phyloP scores from a whole-genome alignment of 768 basidiomycete genomes.

The Agrocybe pediades region DNA sequence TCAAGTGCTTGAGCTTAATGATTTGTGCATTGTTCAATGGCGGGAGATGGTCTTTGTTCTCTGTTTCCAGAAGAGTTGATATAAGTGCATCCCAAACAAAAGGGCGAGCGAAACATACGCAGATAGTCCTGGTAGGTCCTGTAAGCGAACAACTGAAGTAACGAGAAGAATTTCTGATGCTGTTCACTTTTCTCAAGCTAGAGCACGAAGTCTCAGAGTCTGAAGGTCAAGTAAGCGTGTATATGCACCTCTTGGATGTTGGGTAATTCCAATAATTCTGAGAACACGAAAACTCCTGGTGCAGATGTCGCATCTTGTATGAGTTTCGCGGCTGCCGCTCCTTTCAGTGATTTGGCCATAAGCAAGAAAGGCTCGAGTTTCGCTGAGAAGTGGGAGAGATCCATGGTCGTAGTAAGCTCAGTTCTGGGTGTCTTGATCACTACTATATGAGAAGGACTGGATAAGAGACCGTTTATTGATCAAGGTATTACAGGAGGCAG shows the following conservation, averaged over 20 bases:
- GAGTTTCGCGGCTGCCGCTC: constrained; percentile 90
- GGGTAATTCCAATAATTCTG: constrained; percentile 80
- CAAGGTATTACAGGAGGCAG: no score
- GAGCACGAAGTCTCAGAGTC: background rate
- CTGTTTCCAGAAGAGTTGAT: constrained; percentile 46
- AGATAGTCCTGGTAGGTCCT: constrained; percentile 85
- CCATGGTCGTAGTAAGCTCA: constrained; percentile 58
- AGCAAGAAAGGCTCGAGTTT: constrained; percentile 90
- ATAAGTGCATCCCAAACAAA: background rate
- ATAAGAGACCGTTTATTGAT: no score
- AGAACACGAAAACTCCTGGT: constrained; percentile 90
- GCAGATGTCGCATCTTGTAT: constrained; percentile 86
- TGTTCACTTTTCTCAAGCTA: constrained; percentile 74
- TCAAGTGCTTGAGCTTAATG: constrained; percentile 90
- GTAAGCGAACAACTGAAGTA: constrained; percentile 89
- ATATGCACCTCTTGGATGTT: constrained; percentile 80
- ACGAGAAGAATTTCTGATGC: constrained; percentile 55
- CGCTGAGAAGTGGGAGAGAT: constrained; percentile 61
- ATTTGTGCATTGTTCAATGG: constrained; percentile 71
- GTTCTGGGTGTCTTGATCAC: no score
- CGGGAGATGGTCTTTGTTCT: constrained; percentile 66
- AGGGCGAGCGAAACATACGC: constrained; percentile 43
- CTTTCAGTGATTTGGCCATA: constrained; percentile 90
- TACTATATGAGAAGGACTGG: no score
- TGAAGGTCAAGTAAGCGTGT: background rate